Evolutionary conservation across 2,329 filamentous ascomycete genomes (phyloP), one percentile per base, ranked within the genome.

Genomic region (Monosporascus cannonballus): DNA sequence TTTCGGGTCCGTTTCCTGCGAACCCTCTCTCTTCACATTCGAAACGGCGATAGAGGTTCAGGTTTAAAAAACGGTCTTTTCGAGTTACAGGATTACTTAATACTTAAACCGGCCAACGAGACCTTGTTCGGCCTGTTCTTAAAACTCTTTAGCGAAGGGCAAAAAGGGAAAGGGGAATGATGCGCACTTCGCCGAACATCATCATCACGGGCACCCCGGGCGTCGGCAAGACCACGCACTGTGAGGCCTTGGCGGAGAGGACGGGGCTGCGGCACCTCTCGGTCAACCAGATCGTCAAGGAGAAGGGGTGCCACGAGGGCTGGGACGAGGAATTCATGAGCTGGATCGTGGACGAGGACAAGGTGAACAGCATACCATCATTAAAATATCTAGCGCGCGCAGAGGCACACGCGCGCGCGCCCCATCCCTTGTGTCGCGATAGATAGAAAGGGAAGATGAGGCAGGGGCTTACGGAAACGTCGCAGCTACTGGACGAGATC

Each of bases 261-360:
- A 88, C 87, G 8, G 89, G 87, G 1, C 74, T 97, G 59, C 86
- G 85, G 63, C 92, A 96, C 69, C 71, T 99, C 15, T 87, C 87
- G 9, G 84, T 99, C 64, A 99, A 97, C 70, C 83, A 96, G 62
- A 78, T 97, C 39, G 92, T 95, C 56, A 96, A 96, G 72, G 89
- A 96, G 57, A 83, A 86, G 60, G 84, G 80, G 54, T 96, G 92
- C 66, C 89, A 94, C 65, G 91, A 96, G 66, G 89, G 89, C 24
- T 96, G 83, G 73, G 90, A 95, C 61, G 87, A 95, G 44, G 87
- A 92, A 69, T 85, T 86, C 51, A 84, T 90, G 68, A 91, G 87
- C 64, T 95, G 89, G 84, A 88, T 97, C 53, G 92, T 99, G 17
- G 93, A 99, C 67, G 94, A 99, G 70, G 94, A 99, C 67, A 96